These are phyloP conservation scores for Massarina eburnea DNA, from an alignment of 2,329 filamentous ascomycete genomes.

Conservation along the genomic window DNA sequence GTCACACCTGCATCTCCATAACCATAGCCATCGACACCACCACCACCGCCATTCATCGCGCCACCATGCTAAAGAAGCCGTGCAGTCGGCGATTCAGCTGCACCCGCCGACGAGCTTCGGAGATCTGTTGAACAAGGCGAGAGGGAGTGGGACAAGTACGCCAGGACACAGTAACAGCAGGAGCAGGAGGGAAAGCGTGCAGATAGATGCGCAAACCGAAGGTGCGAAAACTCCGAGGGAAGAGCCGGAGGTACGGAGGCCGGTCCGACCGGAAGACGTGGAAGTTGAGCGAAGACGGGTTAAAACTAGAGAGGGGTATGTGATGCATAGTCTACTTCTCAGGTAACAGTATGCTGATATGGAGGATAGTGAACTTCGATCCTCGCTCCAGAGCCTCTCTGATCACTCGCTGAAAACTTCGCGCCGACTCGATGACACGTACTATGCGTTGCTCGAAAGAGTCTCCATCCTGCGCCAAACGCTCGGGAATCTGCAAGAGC, in stretches of 20 bases:
- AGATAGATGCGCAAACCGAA: slow-evolving; percentile 10
- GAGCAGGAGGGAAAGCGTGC: slow-evolving; percentile 32
- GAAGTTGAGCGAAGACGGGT: slow-evolving; percentile 37
- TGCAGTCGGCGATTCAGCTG: slow-evolving; percentile 49
- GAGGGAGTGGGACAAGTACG: slow-evolving; percentile 32
- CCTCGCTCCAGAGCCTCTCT: slow-evolving; percentile 52
- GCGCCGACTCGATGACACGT: slow-evolving; percentile 70
- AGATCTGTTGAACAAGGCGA: slow-evolving; percentile 43
- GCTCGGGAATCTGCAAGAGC: slow-evolving; percentile 64
- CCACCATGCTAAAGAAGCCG: slow-evolving; percentile 46
- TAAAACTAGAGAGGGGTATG: slow-evolving; percentile 43
- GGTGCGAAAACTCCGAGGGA: slow-evolving; percentile 5
- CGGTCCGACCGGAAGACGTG: slow-evolving; percentile 44
- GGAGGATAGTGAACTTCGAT: slow-evolving; percentile 40
- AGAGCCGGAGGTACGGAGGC: slow-evolving; percentile 19
- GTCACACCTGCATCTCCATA: slow-evolving; percentile 28
- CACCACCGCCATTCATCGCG: slow-evolving; percentile 30
- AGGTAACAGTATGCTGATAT: slow-evolving; percentile 18
- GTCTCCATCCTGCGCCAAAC: slow-evolving; percentile 65
- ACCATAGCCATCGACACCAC: slow-evolving; percentile 31
- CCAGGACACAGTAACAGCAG: slow-evolving; percentile 18
- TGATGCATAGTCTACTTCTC: slow-evolving; percentile 5
- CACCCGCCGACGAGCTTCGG: slow-evolving; percentile 50
- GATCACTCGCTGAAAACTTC: slow-evolving; percentile 64
- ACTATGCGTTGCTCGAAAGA: slow-evolving; percentile 72